Evolutionary conservation across 345 rosid genomes (phyloP).

Genomic region (Camelina sativa): DNA sequence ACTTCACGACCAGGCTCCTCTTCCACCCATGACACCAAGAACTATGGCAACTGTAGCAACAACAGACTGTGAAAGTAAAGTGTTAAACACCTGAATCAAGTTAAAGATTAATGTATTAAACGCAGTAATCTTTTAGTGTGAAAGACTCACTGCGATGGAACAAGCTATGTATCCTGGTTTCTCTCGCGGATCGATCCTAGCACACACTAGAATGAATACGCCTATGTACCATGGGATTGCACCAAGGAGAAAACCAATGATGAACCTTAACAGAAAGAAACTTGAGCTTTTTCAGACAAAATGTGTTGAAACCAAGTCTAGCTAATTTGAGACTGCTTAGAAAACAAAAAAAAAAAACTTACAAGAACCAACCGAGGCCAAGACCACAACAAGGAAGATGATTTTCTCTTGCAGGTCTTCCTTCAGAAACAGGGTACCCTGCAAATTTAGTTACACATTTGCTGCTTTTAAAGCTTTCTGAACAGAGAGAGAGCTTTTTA

Average conservation of each 20-base stretch:
- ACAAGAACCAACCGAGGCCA: slow-evolving; percentile 86
- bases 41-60: slow-evolving; percentile 34
- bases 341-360: slow-evolving; percentile 36
- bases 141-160: slow-evolving; percentile 66
- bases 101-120: not conserved
- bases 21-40: slow-evolving; percentile 27
- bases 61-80: slow-evolving; percentile 23
- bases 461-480: not conserved
- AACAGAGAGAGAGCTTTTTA: not conserved
- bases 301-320: not conserved
- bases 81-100: not conserved
- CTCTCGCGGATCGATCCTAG: slow-evolving; percentile 64
- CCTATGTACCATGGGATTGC: slow-evolving; percentile 87
- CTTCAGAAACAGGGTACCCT: slow-evolving; percentile 77
- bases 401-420: slow-evolving; percentile 43
- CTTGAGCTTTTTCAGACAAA: not conserved
- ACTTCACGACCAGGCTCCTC: slow-evolving; percentile 31
- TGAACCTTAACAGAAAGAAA: slow-evolving; percentile 57
- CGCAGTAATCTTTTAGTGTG: not conserved
- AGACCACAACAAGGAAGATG: slow-evolving; percentile 83
- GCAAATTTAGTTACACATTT: slow-evolving; percentile 20
- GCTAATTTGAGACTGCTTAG: not conserved
- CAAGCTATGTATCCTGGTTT: slow-evolving; percentile 90
- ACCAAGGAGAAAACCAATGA: slow-evolving; percentile 76
- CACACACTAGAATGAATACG: slow-evolving; percentile 53